phyloP scores from a whole-genome alignment of 2,329 filamentous ascomycete species.

The Orbilia blumenaviensis region DNA sequence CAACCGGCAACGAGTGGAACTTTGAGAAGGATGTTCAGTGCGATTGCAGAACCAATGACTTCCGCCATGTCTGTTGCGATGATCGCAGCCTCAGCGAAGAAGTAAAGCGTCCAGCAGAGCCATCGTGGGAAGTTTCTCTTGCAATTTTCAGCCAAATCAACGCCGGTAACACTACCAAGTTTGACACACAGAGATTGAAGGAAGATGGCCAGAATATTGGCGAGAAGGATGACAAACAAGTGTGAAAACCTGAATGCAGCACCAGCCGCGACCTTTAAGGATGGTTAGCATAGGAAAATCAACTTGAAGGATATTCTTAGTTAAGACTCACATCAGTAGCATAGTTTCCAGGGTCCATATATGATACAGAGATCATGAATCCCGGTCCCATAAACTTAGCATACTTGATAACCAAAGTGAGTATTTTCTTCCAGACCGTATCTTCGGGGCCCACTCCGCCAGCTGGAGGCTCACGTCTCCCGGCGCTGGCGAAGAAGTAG shows the following conservation, averaged over 20 bases:
- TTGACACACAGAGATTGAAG: conserved; percentile 74
- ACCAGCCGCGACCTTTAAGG: conserved; percentile 68
- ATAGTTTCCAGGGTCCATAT: conserved; percentile 74
- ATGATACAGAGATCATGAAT: conserved; percentile 71
- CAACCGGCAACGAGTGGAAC: conserved; percentile 74
- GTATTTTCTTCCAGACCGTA: conserved; percentile 37
- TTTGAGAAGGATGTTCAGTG: conserved; percentile 71
- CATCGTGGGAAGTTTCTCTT: conserved; percentile 66
- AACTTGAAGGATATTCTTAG: neutral
- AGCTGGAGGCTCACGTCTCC: conserved; percentile 45
- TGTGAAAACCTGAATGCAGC: conserved; percentile 72
- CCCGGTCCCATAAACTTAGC: conserved; percentile 72
- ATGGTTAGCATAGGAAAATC: neutral
- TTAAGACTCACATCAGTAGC: conserved; percentile 66
- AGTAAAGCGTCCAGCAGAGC: conserved; percentile 67
- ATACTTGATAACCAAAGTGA: conserved; percentile 63
- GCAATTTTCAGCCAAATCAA: conserved; percentile 68
- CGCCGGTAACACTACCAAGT: conserved; percentile 67
- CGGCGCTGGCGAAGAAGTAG: conserved; percentile 42
- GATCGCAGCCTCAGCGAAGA: conserved; percentile 68
- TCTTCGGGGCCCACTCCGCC: conserved; percentile 4
- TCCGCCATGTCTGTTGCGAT: conserved; percentile 70
- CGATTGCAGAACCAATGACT: conserved; percentile 76
- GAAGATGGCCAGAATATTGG: conserved; percentile 76
- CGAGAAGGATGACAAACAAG: conserved; percentile 74